phyloP scores from a whole-genome alignment of 2,329 filamentous ascomycete species.

The Chrysoporthe austroafricana region DNA sequence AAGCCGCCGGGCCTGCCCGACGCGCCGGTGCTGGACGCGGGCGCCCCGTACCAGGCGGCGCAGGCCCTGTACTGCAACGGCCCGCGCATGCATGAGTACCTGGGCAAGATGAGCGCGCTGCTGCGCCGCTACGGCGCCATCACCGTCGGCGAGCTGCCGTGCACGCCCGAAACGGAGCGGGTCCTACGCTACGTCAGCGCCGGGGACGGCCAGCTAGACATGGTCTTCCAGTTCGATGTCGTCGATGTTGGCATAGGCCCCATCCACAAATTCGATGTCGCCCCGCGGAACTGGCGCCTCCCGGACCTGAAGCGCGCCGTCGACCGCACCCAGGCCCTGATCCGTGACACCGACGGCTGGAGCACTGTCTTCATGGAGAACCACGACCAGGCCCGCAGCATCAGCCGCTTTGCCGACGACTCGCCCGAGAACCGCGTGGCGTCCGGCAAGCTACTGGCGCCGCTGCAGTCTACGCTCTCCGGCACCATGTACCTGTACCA shows the following conservation, averaged over 20 bases:
- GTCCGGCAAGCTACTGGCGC: conserved; percentile 63
- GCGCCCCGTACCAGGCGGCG: conserved; percentile 22
- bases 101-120: conserved; percentile 22
- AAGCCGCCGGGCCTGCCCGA: conserved; percentile 24
- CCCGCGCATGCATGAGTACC: conserved; percentile 28
- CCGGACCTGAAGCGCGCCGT: conserved; percentile 57
- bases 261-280: conserved; percentile 24
- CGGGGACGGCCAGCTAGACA: conserved; percentile 64
- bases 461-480: conserved; percentile 59
- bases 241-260: conserved; percentile 13
- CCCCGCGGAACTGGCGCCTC: conserved; percentile 45
- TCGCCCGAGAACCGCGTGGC: conserved; percentile 51
- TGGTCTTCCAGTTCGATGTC: conserved; percentile 76
- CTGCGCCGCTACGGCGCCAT: conserved; percentile 27
- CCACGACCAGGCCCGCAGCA: conserved; percentile 66
- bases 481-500: conserved; percentile 72
- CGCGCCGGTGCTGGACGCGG: conserved; percentile 18
- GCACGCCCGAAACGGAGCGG: conserved; percentile 21
- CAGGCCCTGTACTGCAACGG: conserved; percentile 23
- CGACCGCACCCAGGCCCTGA: conserved; percentile 62
- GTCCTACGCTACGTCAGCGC: conserved; percentile 25
- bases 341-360: conserved; percentile 65
- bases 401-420: conserved; percentile 59
- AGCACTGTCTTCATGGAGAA: conserved; percentile 69
- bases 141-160: conserved; percentile 28